These are phyloP conservation scores for Megacollybia platyphylla DNA, from an alignment of 1,284 basidiomycete species.

Conservation along the genomic window DNA sequence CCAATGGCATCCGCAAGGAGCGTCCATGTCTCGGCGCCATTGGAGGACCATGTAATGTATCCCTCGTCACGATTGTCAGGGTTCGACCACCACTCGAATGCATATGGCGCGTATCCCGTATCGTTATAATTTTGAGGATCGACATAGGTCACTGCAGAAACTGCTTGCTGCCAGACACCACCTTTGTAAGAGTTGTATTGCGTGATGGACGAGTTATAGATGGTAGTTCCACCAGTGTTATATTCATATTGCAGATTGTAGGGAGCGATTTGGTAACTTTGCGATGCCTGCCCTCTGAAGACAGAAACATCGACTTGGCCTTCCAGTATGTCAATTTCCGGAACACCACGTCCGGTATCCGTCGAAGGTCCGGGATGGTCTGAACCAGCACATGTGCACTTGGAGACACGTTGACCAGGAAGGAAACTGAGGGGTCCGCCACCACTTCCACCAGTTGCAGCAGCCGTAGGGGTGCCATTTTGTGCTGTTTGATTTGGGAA, in stretches of 20 bases:
- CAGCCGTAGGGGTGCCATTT: slow-evolving; percentile 36
- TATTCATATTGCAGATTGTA: slow-evolving; percentile 63
- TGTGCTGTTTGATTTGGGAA: slow-evolving; percentile 62
- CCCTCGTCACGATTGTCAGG: slow-evolving; percentile 45
- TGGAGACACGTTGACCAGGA: slow-evolving; percentile 68
- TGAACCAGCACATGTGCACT: slow-evolving; percentile 75
- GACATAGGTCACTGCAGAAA: slow-evolving; percentile 52
- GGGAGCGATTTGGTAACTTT: slow-evolving; percentile 72
- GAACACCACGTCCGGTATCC: slow-evolving; percentile 69
- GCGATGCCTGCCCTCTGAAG: slow-evolving; percentile 57
- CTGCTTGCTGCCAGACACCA: slow-evolving; percentile 64
- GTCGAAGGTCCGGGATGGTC: slow-evolving; percentile 74
- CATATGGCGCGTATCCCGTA: slow-evolving; percentile 44
- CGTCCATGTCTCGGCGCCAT: slow-evolving; percentile 54
- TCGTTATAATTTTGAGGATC: slow-evolving; percentile 41
- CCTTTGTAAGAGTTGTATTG: slow-evolving; percentile 52
- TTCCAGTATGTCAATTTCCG: slow-evolving; percentile 82
- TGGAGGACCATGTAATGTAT: slow-evolving; percentile 64
- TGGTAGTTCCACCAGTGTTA: slow-evolving; percentile 40
- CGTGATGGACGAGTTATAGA: slow-evolving; percentile 40
- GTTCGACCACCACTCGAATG: slow-evolving; percentile 67
- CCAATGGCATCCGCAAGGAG: slow-evolving; percentile 46
- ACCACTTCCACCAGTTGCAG: slow-evolving; percentile 34
- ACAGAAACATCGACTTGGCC: slow-evolving; percentile 34
- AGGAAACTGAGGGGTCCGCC: slow-evolving; percentile 48